phyloP scores from a whole-genome alignment of 257 asterid species.

The Nicotiana knightiana region DNA sequence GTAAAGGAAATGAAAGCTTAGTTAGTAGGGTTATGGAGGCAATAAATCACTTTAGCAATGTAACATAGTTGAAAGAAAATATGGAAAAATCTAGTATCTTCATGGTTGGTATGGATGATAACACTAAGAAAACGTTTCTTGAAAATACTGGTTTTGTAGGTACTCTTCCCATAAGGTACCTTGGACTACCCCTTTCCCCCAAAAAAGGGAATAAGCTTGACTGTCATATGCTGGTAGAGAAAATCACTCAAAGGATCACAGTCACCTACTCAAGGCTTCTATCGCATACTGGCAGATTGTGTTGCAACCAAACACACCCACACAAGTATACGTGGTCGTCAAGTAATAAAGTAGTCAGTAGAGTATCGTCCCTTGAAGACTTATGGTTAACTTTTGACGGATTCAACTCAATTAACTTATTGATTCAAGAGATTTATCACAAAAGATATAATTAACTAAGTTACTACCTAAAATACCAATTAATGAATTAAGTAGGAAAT shows the following conservation, averaged over 20 bases:
- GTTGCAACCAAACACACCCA: too few species aligned
- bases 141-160: background rate
- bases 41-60: background rate
- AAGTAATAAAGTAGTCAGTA: too few species aligned
- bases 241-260: background rate
- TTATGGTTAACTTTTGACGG: too few species aligned
- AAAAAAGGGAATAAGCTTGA: background rate
- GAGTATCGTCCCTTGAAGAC: too few species aligned
- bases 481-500: too few species aligned
- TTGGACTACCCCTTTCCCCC: background rate
- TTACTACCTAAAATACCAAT: too few species aligned
- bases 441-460: too few species aligned
- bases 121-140: accelerated
- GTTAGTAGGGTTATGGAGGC: background rate
- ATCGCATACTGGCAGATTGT: background rate
- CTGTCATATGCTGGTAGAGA: background rate
- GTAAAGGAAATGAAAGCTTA: background rate
- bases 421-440: too few species aligned
- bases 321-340: too few species aligned
- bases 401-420: too few species aligned
- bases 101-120: background rate
- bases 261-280: background rate
- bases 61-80: background rate
- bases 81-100: background rate
- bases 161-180: background rate